phyloP scores from a whole-genome alignment of 805 yeast species.

The Brettanomyces naardenensis region DNA sequence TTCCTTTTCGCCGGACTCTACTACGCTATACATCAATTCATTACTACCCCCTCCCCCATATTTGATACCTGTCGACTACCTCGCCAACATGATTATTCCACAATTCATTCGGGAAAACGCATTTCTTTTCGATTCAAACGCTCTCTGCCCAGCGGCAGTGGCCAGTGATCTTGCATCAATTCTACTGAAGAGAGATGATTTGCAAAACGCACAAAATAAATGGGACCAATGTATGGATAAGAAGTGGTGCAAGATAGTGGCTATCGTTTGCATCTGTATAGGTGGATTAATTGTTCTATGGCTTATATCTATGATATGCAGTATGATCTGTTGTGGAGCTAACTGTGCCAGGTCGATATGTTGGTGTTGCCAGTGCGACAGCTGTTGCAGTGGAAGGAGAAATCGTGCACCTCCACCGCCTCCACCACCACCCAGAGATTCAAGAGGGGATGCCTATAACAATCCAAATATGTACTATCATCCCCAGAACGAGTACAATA shows the following conservation, averaged over 20 bases:
- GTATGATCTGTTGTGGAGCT: constrained; percentile 54
- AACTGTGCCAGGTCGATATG: constrained; percentile 43
- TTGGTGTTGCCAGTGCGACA: constrained; percentile 37
- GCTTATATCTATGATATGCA: constrained; percentile 45
- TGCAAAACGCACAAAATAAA: constrained; percentile 10
- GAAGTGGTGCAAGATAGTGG: constrained; percentile 65
- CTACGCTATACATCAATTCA: no score
- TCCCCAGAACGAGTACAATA: constrained; percentile 8
- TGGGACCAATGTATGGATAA: constrained; percentile 84
- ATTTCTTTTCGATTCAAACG: constrained; percentile 5
- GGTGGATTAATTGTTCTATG: constrained; percentile 49
- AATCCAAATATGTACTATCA: constrained; percentile 27
- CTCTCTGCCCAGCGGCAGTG: constrained; percentile 16
- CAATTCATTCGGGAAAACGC: constrained; percentile 13
- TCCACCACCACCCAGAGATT: constrained; percentile 2
- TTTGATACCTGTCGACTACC: no score
- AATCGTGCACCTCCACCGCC: constrained; percentile 1
- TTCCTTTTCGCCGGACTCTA: no score
- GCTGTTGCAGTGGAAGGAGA: constrained; percentile 18
- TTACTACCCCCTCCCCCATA: no score
- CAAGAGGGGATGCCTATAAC: constrained; percentile 17
- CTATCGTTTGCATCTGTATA: constrained; percentile 61
- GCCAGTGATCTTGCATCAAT: constrained; percentile 4
- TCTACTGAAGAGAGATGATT: constrained; percentile 11
- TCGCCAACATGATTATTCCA: constrained; percentile 12